These are phyloP conservation scores for Globisporangium alternatum DNA, from an alignment of 352 stramenopile genomes.

Conservation along the genomic window DNA sequence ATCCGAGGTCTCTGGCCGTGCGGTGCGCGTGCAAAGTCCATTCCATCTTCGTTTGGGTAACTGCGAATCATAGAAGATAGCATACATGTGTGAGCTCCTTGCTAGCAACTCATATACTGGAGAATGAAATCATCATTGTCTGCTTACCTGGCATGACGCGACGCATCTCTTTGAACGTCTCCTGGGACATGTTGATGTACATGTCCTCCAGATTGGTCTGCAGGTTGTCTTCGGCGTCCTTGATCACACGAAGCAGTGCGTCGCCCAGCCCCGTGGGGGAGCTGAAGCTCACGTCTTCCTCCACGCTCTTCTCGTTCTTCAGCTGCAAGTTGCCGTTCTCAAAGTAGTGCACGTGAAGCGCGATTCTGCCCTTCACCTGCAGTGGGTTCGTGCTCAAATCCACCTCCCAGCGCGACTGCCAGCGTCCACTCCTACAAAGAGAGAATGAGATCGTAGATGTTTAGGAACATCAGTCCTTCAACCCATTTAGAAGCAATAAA, in stretches of 20 bases:
- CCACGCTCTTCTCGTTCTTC: conserved; percentile 73
- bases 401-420: conserved; percentile 81
- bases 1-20: conserved; percentile 68
- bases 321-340: conserved; percentile 96
- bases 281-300: conserved; percentile 48
- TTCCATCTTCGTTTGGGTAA: conserved; percentile 89
- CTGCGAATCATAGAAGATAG: conserved; percentile 22
- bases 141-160: conserved; percentile 88
- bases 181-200: conserved; percentile 94
- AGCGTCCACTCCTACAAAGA: conserved; percentile 52
- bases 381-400: conserved; percentile 52
- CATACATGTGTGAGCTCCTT: not conserved
- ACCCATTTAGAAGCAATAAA: not conserved
- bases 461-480: not conserved
- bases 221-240: conserved; percentile 79
- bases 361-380: conserved; percentile 55
- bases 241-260: conserved; percentile 70
- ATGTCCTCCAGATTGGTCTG: conserved; percentile 91
- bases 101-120: not conserved
- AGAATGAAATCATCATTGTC: not conserved
- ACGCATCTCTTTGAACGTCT: conserved; percentile 94
- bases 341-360: conserved; percentile 93
- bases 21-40: conserved; percentile 84
- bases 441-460: not conserved
- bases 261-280: conserved; percentile 47